Evolutionary conservation across 1,284 basidiomycete species (phyloP), one percentile per base, ranked within the genome.

Genomic region (Malassezia furfur): DNA sequence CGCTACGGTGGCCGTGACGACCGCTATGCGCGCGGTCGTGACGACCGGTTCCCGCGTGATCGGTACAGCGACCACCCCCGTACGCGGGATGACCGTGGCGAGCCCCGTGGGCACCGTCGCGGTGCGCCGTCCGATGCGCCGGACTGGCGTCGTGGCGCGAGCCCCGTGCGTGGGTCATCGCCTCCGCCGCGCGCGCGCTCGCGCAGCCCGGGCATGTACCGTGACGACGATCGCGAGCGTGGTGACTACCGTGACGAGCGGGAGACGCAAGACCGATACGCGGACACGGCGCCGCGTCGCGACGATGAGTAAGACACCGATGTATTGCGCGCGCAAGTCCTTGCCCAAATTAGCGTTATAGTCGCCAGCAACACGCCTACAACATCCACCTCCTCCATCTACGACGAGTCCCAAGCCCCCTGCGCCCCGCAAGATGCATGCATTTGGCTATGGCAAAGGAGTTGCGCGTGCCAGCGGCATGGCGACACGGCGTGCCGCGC

Each of bases 101-200:
- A 21, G 12, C 38, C 31, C 4, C 39, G 49, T 19, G 35, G 32
- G 14, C 11, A 41, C 32, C 38, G 31, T 19, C 43, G 43, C 17
- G 43, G 43, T 28, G 25, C 31, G 19, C 44, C 31, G n/a, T 47
- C 32, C 21, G 45, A 36, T 21, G 45, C 22, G 31, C 45, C 45
- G 22, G 45, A 47, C 21, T 47, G 45, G 45, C 45, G 45, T 15
- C 45, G 45, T 15, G 32, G 25, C 22, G 45, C 45, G 15, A 47
- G 45, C 28, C 45, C 45, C 14, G 32, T 36, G 25, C 45, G 45
- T 45, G 43, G 43, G 17, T 45, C 43, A 22, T 45, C 43, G 43
- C 22, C 43, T 8, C 49, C 49, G 30, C 43, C 51, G 9, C 51
- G 51, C n/a, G n/a, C 31, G 14, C 51, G 46, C 45, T 54, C 45